Evolutionary conservation across 495 filamentous ascomycete species (phyloP), one percentile per base, ranked within the genome.

Genomic region (Lineolata rhizophorae): DNA sequence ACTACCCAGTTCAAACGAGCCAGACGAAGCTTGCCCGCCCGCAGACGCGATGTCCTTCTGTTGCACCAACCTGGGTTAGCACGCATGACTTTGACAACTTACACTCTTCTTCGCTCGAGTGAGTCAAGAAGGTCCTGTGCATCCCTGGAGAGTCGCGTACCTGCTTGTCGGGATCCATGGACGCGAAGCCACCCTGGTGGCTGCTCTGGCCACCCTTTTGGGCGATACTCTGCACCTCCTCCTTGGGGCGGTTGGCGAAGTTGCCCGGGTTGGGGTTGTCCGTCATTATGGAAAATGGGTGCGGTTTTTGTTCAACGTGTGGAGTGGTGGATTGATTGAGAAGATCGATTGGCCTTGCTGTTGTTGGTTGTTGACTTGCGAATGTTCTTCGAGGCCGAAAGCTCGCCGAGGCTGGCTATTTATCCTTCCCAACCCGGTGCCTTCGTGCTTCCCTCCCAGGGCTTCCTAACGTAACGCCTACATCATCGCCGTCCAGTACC

Each of bases 181-280:
- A 29, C 1, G 46, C 46, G 30, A 49, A 49, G 20, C 46, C 46
- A 11, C 40, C 38, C 14, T 9, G 18, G 30, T 49, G 36, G 26
- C 42, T 44, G 3, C 61, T 59, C 26, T 64, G 46, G 5, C 65
- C 64, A 27, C 65, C 67, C 53, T 60, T 55, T 9, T 59, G 60
- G 1, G 59, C 65, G 28, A 65, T 61, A 13, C 56, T 55, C 15
- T 52, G 51, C 12, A 72, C 65, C 35, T 72, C 62, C 26, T 67
- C 63, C 39, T 59, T 60, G 28, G 65, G 52, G 37, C 62, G 62
- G 51, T 72, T 72, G 53, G 65, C 60, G 49, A 74, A 73, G 47
- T 73, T 71, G 14, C 59, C 58, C 26, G 65, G 65, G 40, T 74
- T 76, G 20, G 49, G 50, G 41, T 70, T 58, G 46, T 48, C 47